phyloP scores from a whole-genome alignment of 768 basidiomycete species.

The Daedaleopsis nitida region DNA sequence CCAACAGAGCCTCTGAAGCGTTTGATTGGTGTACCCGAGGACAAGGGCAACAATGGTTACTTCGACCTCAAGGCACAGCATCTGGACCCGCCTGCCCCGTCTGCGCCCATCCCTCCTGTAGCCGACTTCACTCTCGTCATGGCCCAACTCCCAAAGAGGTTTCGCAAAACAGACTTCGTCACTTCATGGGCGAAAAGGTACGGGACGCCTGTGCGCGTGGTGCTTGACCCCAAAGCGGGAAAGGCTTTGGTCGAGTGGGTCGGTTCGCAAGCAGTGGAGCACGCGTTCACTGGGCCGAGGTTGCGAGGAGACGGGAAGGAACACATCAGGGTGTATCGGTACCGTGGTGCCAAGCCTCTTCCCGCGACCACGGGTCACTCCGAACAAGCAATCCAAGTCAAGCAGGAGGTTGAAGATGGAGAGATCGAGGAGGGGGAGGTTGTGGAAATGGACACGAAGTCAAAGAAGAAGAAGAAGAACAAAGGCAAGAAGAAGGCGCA shows the following conservation, averaged over 20 bases:
- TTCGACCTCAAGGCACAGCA: constrained; percentile 10
- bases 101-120: not conserved
- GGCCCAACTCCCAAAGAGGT: constrained; percentile 29
- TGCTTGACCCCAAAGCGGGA: constrained; percentile 22
- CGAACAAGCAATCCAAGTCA: not conserved
- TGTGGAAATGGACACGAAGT: constrained; percentile 1
- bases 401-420: constrained; percentile 29
- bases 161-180: constrained; percentile 26
- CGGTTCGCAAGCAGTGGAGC: constrained; percentile 12
- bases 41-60: constrained; percentile 9
- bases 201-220: constrained; percentile 14
- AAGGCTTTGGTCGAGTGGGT: constrained; percentile 31
- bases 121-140: constrained; percentile 27
- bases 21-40: constrained; percentile 22
- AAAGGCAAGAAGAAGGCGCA: constrained; percentile 17
- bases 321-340: constrained; percentile 33
- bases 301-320: constrained; percentile 27
- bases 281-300: constrained; percentile 25
- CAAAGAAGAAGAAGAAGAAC: constrained; percentile 23
- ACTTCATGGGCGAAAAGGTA: constrained; percentile 23
- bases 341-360: constrained; percentile 8
- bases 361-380: not conserved
- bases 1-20: constrained; percentile 5
- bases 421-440: constrained; percentile 31
- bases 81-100: not conserved